A percentile compares a stretch with the other conserved stretches of the same genome.
Conservation (phyloP, 75 land plant species). For the Pseudotsuga menziesii region DNA sequence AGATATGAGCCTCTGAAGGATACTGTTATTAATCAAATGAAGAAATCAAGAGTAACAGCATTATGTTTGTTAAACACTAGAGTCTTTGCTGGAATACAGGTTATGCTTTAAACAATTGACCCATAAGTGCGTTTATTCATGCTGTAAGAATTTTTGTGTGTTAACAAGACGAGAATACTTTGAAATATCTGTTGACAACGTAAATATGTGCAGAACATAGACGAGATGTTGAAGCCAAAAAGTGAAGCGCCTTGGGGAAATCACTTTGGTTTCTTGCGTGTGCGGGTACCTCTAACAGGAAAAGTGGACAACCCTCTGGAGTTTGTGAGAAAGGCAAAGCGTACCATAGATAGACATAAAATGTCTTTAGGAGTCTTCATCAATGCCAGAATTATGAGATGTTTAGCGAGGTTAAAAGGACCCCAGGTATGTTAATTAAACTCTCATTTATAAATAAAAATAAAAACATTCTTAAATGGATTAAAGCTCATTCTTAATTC, state of each 20-base stretch:
- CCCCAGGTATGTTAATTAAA: not conserved
- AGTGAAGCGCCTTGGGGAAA: not conserved
- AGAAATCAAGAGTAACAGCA: constrained; percentile 2
- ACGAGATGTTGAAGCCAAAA: not conserved
- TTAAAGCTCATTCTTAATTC: not conserved
- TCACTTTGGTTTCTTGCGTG: not conserved
- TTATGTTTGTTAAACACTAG: not conserved
- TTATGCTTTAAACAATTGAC: not conserved
- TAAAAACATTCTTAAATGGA: too few species aligned
- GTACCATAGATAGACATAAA: not conserved
- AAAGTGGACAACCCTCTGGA: not conserved
- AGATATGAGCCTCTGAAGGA: not conserved
- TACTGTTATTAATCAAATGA: not conserved
- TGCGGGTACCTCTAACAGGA: not conserved
- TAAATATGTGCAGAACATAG: not conserved
- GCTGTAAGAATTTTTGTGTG: too few species aligned
- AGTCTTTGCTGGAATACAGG: not conserved
- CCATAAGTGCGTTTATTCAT: not conserved
- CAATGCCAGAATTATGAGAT: not conserved
- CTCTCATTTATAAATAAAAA: too few species aligned
- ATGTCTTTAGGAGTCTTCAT: not conserved
- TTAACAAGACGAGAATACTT: too few species aligned
- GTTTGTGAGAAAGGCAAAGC: not conserved
- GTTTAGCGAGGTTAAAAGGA: not conserved
- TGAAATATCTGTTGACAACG: too few species aligned